These are phyloP conservation scores for Miscanthus lutarioriparius DNA, from an alignment of 176 grass and related monocot genomes.

Conservation along the genomic window DNA sequence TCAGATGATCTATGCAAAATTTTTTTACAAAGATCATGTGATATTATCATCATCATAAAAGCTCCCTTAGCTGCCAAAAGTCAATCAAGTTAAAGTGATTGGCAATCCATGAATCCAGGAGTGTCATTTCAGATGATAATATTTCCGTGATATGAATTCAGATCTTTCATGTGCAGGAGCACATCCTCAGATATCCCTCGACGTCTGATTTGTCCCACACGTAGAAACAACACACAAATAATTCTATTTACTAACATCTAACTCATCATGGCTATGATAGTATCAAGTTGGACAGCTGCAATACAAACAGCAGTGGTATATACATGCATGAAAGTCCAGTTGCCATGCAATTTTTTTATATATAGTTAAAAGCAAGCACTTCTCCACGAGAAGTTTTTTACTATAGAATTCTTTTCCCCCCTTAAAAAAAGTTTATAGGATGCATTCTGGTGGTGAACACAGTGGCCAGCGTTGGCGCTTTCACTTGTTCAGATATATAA, in stretches of 20 bases:
- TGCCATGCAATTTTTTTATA: background rate
- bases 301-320: conserved; percentile 8
- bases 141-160: background rate
- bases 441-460: conserved; percentile 25
- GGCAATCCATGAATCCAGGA: conserved; percentile 10
- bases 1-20: background rate
- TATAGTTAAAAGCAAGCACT: conserved; percentile 10
- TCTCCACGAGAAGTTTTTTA: conserved; percentile 16
- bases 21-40: background rate
- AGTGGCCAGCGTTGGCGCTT: background rate
- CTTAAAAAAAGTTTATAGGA: conserved; percentile 15
- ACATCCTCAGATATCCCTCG: background rate
- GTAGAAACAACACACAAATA: background rate
- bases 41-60: background rate
- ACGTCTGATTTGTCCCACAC: conserved; percentile 5
- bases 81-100: background rate
- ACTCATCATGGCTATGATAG: background rate
- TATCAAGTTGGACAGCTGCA: conserved; percentile 39
- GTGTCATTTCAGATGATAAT: background rate
- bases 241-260: background rate
- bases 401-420: background rate
- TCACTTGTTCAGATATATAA: background rate
- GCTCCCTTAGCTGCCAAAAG: background rate
- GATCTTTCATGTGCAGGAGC: background rate
- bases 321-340: conserved; percentile 24